Base-by-base conservation (phyloP, 371 early-diverging fungal genomes). In the Mortierella sp. region DNA sequence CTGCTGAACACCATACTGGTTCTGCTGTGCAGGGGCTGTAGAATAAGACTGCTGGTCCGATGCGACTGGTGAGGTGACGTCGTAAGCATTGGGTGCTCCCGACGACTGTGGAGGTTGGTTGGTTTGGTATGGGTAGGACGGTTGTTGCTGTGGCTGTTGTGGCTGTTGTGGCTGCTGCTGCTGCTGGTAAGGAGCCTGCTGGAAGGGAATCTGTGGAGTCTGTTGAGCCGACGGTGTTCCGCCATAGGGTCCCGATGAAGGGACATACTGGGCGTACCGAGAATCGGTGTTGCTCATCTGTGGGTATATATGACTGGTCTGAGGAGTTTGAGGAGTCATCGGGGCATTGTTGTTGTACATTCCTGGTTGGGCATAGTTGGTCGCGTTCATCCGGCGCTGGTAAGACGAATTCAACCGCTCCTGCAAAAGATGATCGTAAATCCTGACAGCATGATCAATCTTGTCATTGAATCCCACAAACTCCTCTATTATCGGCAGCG, bases 391-490 rank as follows among this genome's bases (percentile, higher is more conserved):
- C 29, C 83, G 78, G 55, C 81, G 81, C 32, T 78, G 63, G 60
- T 84, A 82, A 32, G 87, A 46, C 29, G 68, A 72, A 0, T 89
- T 81, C 32, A 94, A 80, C 43, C 94, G 91, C 76, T 95, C 92
- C 79, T 95, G 93, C 77, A 96, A 84, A 71, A 97, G 81, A 70
- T 90, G 92, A 83, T 97, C 97, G 73, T 97, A 97, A 46, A 94
- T 90, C 82, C 92, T 94, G 29, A 96, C 91, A 29, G 96, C 96
- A n/a, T 90, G 91, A 56, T 94, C 90, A 54, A 97, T 87, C 82
- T 96, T 95, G 49, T 94, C 93, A 74, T 96, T 94, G 75, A 95
- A 78, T 32, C 92, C 93, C 58, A 93, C 90, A 72, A 93, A 92
- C 2, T 87, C 89, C 77, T 83, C 93, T 91, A 75, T 71, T 68